Evolutionary conservation across 2,329 filamentous ascomycete genomes (phyloP).

Genomic region (Penicillium sp.): DNA sequence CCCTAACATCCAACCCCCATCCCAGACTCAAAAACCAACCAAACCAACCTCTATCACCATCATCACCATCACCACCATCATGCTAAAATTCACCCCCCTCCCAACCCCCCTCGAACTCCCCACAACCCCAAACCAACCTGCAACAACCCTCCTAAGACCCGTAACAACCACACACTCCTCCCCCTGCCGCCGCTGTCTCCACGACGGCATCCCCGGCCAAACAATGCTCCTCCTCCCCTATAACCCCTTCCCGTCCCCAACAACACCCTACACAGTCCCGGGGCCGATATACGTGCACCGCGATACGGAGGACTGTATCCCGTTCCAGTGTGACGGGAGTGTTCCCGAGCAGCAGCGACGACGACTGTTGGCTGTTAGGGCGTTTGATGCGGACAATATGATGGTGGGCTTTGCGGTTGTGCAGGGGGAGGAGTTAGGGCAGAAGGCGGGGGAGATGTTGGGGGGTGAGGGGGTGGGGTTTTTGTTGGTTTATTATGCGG

Average conservation of each 20-base stretch:
- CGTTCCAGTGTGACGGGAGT: constrained; percentile 7
- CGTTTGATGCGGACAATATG: constrained; percentile 7
- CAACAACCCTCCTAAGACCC: neutral
- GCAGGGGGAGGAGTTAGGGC: neutral
- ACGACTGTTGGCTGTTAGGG: constrained; percentile 8
- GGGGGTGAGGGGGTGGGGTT: constrained; percentile 2
- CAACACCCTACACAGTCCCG: constrained; percentile 6
- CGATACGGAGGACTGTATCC: neutral
- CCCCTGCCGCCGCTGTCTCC: constrained; percentile 10
- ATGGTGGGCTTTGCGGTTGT: constrained; percentile 11
- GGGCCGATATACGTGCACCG: constrained; percentile 10
- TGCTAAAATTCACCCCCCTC: constrained; percentile 19
- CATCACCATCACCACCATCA: neutral
- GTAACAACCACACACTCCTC: neutral
- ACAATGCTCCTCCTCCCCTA: constrained; percentile 13
- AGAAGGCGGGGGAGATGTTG: constrained; percentile 6
- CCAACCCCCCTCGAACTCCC: constrained; percentile 14
- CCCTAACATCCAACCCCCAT: neutral
- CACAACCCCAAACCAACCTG: neutral
- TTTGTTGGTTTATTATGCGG: constrained; percentile 12
- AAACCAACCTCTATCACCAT: neutral
- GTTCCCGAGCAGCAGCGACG: constrained; percentile 12
- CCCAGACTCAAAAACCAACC: too few relatives aligned
- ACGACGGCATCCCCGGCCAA: constrained; percentile 5
- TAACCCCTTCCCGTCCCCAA: neutral